Percentiles rank a stretch among this genome's conserved stretches.
Evolutionary conservation across 805 yeast species (phyloP).

Genomic region (Candida ipomoeae): DNA sequence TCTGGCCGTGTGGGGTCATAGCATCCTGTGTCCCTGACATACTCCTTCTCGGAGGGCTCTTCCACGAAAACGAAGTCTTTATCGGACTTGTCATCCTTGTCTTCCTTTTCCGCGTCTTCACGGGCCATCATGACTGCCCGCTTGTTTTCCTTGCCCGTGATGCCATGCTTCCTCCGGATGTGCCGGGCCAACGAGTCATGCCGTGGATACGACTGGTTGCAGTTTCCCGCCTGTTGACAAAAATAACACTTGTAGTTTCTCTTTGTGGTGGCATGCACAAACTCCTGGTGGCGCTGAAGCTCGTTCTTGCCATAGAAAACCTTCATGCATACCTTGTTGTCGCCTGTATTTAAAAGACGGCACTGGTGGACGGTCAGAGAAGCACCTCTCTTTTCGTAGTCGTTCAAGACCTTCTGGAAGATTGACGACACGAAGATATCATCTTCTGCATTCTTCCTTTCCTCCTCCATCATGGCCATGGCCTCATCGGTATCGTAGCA

Average conservation of each 20-base stretch:
- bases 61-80: background rate
- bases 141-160: constrained; percentile 42
- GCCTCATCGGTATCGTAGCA: constrained; percentile 11
- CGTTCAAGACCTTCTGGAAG: constrained; percentile 12
- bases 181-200: constrained; percentile 44
- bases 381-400: constrained; percentile 9
- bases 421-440: constrained; percentile 9
- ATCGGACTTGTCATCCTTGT: background rate
- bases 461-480: constrained; percentile 5
- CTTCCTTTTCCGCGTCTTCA: constrained; percentile 31
- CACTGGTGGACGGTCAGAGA: constrained; percentile 31
- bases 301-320: constrained; percentile 43
- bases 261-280: constrained; percentile 43
- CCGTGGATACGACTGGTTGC: constrained; percentile 40
- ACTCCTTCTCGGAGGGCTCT: background rate
- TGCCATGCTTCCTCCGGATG: constrained; percentile 41
- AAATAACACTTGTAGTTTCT: constrained; percentile 39
- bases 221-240: constrained; percentile 27
- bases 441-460: background rate
- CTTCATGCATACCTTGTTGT: constrained; percentile 32
- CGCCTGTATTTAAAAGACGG: constrained; percentile 32
- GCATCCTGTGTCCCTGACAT: background rate
- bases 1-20: background rate
- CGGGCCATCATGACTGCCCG: constrained; percentile 43
- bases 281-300: constrained; percentile 41